A percentile compares a stretch with the other conserved stretches of the same genome.
phyloP scores from a whole-genome alignment of 169 alveolate species.

The Plasmodium gonderi region DNA sequence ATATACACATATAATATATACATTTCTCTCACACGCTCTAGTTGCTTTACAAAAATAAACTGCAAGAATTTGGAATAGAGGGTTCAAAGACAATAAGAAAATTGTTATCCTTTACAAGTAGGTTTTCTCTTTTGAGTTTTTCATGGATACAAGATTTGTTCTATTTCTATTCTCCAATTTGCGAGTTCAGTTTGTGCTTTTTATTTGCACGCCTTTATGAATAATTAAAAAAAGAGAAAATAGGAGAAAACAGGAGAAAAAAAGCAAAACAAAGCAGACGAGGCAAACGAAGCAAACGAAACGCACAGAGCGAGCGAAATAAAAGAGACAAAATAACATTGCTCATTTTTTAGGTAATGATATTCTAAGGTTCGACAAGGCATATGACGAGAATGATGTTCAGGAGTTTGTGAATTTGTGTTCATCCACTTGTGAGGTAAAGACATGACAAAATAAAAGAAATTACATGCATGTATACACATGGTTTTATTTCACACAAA shows the following conservation, averaged over 20 bases:
- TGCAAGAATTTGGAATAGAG: conserved; percentile 64
- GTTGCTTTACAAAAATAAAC: conserved; percentile 62
- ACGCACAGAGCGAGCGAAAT: too few species aligned
- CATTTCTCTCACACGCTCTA: not conserved
- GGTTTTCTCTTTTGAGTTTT: not conserved
- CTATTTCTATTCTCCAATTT: not conserved
- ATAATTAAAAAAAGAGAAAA: not conserved
- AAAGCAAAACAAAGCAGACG: too few species aligned
- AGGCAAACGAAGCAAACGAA: too few species aligned
- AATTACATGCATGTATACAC: not conserved
- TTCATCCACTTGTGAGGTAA: conserved; percentile 83
- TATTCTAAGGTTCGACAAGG: conserved; percentile 87
- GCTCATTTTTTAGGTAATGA: conserved; percentile 81
- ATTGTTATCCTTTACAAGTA: conserved; percentile 70
- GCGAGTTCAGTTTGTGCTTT: not conserved
- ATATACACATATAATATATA: not conserved
- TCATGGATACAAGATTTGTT: not conserved
- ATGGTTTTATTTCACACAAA: not conserved
- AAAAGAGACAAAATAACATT: not conserved
- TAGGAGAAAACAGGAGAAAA: not conserved
- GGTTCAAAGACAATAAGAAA: conserved; percentile 74
- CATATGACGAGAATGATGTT: conserved; percentile 88
- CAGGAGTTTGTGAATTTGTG: conserved; percentile 86
- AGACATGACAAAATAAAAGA: not conserved
- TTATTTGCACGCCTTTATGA: not conserved